Conservation (phyloP, 805 yeast genomes). For the Jamesozyma rosinii region DNA sequence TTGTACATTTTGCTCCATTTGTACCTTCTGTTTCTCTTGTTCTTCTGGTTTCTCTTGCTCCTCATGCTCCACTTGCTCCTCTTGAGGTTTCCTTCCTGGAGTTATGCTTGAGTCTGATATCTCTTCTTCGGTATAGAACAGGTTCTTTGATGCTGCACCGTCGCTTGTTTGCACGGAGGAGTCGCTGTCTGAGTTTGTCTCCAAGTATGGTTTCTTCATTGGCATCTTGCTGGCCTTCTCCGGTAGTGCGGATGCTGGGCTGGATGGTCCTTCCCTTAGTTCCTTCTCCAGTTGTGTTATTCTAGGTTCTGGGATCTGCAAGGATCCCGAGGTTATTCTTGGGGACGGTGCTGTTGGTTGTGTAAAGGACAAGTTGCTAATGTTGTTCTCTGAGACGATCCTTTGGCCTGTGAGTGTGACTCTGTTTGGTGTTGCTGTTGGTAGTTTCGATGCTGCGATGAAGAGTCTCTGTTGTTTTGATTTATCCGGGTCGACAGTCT, state of each 20-base stretch:
- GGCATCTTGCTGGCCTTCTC: conserved; percentile 23
- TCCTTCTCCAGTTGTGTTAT: conserved; percentile 31
- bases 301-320: conserved; percentile 34
- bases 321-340: conserved; percentile 34
- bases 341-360: neutral
- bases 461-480: conserved; percentile 22
- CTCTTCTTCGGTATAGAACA: too few species aligned
- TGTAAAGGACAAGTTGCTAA: neutral
- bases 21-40: neutral
- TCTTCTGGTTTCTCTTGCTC: neutral
- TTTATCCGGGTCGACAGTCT: conserved; percentile 28
- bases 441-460: conserved; percentile 24
- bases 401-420: conserved; percentile 8
- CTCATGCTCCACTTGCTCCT: neutral
- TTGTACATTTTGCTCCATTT: neutral
- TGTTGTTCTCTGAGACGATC: conserved; percentile 11
- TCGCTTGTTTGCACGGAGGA: neutral
- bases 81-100: neutral
- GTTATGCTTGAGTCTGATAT: neutral
- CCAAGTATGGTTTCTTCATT: conserved; percentile 15
- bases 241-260: conserved; percentile 24
- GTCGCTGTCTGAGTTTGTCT: neutral
- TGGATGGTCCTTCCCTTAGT: conserved; percentile 29
- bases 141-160: neutral
- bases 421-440: conserved; percentile 20